Evolutionary conservation across 208 protist genomes (phyloP).

Genomic region (Kentomonas sorsogonicus): DNA sequence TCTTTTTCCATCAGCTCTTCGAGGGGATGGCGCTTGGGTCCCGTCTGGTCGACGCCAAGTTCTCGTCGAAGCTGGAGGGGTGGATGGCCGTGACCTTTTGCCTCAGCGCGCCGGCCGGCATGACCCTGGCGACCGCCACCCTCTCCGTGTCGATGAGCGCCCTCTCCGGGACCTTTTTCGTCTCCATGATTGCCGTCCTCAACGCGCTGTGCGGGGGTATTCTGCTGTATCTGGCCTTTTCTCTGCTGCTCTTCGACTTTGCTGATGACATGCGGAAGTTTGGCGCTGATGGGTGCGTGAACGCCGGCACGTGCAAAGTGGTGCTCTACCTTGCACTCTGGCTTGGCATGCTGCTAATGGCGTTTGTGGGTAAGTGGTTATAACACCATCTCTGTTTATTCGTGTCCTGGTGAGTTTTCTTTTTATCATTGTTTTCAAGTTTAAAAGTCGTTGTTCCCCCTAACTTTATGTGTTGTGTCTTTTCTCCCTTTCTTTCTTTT

Average conservation of each 20-base stretch:
- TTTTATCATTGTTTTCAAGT: slow-evolving; percentile 9
- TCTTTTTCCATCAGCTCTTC: slow-evolving; percentile 70
- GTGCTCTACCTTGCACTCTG: slow-evolving; percentile 28
- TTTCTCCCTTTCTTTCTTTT: slow-evolving; percentile 16
- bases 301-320: slow-evolving; percentile 3
- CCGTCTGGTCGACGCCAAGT: slow-evolving; percentile 49
- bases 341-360: slow-evolving; percentile 43
- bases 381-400: slow-evolving; percentile 10
- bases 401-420: too few species aligned
- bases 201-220: slow-evolving; percentile 63
- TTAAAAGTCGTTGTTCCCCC: slow-evolving; percentile 7
- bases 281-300: slow-evolving; percentile 15
- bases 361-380: slow-evolving; percentile 41
- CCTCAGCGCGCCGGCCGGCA: slow-evolving; percentile 40
- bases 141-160: slow-evolving; percentile 22
- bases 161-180: slow-evolving; percentile 31
- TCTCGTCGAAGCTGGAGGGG: slow-evolving; percentile 28
- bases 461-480: slow-evolving; percentile 10
- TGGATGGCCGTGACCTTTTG: slow-evolving; percentile 36
- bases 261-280: slow-evolving; percentile 19
- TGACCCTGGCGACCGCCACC: slow-evolving; percentile 20
- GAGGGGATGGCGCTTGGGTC: slow-evolving; percentile 66
- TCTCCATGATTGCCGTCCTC: slow-evolving; percentile 32
- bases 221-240: slow-evolving; percentile 67
- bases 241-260: slow-evolving; percentile 58